Evolutionary conservation across 768 basidiomycete genomes (phyloP).

Genomic region (Chiua virens): DNA sequence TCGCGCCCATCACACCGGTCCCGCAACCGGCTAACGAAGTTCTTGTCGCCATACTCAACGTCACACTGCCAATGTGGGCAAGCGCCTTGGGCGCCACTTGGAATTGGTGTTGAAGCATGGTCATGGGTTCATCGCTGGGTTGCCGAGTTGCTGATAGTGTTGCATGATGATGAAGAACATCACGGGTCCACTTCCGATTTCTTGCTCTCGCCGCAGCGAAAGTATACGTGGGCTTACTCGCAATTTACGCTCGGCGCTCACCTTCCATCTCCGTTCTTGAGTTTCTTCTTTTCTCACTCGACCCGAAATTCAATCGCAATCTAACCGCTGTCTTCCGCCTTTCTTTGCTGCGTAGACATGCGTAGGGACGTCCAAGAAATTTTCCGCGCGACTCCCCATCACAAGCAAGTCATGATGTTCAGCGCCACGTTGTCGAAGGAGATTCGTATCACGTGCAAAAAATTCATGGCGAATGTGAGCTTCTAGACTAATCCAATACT

Average conservation of each 20-base stretch:
- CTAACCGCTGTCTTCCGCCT: constrained; percentile 64
- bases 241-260: constrained; percentile 14
- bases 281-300: constrained; percentile 53
- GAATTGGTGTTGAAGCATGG: constrained; percentile 40
- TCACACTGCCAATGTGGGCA: constrained; percentile 41
- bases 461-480: constrained; percentile 98
- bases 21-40: constrained; percentile 29
- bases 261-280: constrained; percentile 36
- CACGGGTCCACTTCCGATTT: constrained; percentile 34
- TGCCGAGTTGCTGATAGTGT: constrained; percentile 39
- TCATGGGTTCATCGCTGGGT: constrained; percentile 35
- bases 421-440: constrained; percentile 97
- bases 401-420: constrained; percentile 99
- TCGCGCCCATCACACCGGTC: constrained; percentile 40
- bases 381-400: constrained; percentile 96
- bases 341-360: constrained; percentile 79
- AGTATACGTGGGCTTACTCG: constrained; percentile 15
- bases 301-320: constrained; percentile 50
- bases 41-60: constrained; percentile 40
- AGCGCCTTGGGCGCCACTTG: constrained; percentile 39
- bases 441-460: constrained; percentile 96
- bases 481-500: background rate
- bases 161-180: constrained; percentile 35
- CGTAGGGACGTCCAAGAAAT: constrained; percentile 99
- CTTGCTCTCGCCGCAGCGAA: constrained; percentile 31